Percentiles rank a stretch among this genome's conserved stretches.
Conservation (phyloP, 441 rosid species). For the Mallotus japonicus region DNA sequence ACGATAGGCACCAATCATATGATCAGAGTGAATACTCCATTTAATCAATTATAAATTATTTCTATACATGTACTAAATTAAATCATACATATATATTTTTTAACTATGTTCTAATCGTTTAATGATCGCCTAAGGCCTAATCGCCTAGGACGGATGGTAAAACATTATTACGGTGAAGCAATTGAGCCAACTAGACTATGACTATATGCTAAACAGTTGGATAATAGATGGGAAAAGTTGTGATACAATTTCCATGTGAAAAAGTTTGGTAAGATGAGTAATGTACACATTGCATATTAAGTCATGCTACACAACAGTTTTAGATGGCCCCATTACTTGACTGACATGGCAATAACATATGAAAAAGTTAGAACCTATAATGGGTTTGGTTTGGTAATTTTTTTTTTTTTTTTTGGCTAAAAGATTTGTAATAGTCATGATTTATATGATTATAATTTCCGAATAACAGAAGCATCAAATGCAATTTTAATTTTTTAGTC, state of each 20-base stretch:
- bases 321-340: neutral
- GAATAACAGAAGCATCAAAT: too few species aligned
- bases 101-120: neutral
- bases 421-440: neutral
- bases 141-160: too few species aligned
- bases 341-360: neutral
- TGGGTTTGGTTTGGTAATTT: conserved; percentile 9
- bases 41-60: neutral
- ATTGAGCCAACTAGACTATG: neutral
- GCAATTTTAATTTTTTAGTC: conserved; percentile 2
- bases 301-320: too few species aligned
- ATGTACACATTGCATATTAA: neutral
- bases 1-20: neutral
- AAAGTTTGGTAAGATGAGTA: neutral
- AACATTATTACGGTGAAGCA: too few species aligned
- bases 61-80: too few species aligned
- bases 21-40: neutral
- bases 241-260: neutral
- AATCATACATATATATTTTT: too few species aligned
- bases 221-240: neutral
- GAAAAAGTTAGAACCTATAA: neutral
- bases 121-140: neutral
- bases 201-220: neutral
- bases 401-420: too few species aligned
- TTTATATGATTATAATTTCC: too few species aligned